Evolutionary conservation across 2,329 filamentous ascomycete genomes (phyloP).

Genomic region (Penicillium aurantiogriseum): DNA sequence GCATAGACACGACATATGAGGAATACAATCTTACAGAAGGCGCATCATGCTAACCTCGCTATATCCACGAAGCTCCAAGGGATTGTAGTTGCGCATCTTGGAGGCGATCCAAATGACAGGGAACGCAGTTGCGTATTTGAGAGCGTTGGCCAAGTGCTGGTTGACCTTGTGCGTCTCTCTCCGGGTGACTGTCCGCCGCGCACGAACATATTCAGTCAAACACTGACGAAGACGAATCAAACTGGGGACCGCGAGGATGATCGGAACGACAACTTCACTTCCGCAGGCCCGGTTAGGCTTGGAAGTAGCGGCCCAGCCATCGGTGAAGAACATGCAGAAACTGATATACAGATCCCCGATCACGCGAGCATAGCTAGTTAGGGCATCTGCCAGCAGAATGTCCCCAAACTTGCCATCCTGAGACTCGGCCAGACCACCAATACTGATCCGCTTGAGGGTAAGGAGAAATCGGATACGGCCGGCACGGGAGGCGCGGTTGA

Average conservation of each 20-base stretch:
- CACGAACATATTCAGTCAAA: constrained; percentile 78
- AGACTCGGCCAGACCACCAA: constrained; percentile 82
- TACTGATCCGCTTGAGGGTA: constrained; percentile 72
- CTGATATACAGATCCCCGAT: constrained; percentile 85
- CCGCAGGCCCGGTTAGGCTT: constrained; percentile 80
- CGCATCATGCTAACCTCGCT: constrained; percentile 57
- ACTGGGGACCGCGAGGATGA: constrained; percentile 80
- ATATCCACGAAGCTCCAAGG: constrained; percentile 49
- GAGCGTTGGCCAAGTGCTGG: constrained; percentile 86
- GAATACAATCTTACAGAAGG: constrained; percentile 47
- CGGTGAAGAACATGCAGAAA: constrained; percentile 83
- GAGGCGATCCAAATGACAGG: constrained; percentile 82
- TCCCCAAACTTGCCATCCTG: constrained; percentile 94
- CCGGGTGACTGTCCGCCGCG: constrained; percentile 53
- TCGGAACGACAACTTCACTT: constrained; percentile 73
- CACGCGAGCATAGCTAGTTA: constrained; percentile 93
- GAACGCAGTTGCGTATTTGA: constrained; percentile 93
- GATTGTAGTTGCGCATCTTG: constrained; percentile 64
- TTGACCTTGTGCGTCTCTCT: constrained; percentile 66
- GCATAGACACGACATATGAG: background rate
- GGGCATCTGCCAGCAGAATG: constrained; percentile 85
- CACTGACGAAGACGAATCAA: constrained; percentile 89
- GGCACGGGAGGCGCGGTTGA: constrained; percentile 64
- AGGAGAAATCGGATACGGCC: constrained; percentile 74
- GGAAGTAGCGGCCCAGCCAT: constrained; percentile 70